Conservation (phyloP, 108 stramenopile genomes). For the Aurantiochytrium sp. region DNA sequence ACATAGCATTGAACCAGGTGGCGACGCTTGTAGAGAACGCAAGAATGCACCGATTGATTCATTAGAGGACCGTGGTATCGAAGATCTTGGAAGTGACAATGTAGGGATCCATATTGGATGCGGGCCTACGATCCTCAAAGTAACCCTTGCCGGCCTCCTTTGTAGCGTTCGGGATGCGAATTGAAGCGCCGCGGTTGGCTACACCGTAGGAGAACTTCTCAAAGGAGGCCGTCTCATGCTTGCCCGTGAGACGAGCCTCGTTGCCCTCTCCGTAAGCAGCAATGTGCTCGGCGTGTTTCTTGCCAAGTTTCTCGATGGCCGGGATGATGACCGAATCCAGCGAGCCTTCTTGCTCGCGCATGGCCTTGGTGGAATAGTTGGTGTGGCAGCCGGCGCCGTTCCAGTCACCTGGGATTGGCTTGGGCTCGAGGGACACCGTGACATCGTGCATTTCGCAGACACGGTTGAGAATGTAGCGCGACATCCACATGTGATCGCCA, state of each 20-base stretch:
- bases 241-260: constrained; percentile 87
- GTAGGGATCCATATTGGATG: constrained; percentile 92
- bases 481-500: constrained; percentile 92
- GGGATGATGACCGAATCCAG: constrained; percentile 67
- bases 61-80: constrained; percentile 52
- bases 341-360: constrained; percentile 86
- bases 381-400: constrained; percentile 96
- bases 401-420: constrained; percentile 97
- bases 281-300: constrained; percentile 88
- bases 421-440: constrained; percentile 88
- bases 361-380: constrained; percentile 86
- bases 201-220: constrained; percentile 84
- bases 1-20: too few relatives aligned
- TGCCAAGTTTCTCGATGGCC: constrained; percentile 86
- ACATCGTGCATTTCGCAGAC: constrained; percentile 94
- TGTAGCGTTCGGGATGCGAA: constrained; percentile 87
- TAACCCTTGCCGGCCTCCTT: constrained; percentile 85
- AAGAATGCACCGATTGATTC: too few relatives aligned
- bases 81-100: constrained; percentile 90
- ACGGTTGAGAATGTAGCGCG: constrained; percentile 87
- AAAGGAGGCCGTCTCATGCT: constrained; percentile 84
- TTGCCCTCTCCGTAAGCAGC: constrained; percentile 90
- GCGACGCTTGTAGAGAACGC: too few relatives aligned
- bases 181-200: constrained; percentile 88
- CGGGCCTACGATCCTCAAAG: constrained; percentile 93